Conservation (phyloP, 2,329 filamentous ascomycete species). For the Verruconis gallopava region DNA sequence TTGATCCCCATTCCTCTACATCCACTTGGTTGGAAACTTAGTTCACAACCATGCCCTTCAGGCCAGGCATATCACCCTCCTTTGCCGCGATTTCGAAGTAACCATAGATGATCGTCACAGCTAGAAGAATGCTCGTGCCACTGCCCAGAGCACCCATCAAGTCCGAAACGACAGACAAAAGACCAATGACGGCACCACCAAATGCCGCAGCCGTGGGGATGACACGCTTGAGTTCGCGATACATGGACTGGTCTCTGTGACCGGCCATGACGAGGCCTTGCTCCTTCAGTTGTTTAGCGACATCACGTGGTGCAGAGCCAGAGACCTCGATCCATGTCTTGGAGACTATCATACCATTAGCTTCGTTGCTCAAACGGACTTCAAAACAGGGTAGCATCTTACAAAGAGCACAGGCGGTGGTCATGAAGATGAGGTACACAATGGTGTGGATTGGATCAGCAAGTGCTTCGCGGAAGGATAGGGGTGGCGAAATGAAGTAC, state of each 20-base stretch:
- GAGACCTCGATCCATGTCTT: slow-evolving; percentile 99
- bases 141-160: slow-evolving; percentile 91
- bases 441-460: slow-evolving; percentile 94
- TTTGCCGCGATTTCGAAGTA: slow-evolving; percentile 99
- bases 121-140: slow-evolving; percentile 93
- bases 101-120: slow-evolving; percentile 98
- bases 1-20: no score
- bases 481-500: slow-evolving; percentile 98
- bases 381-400: no score
- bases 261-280: slow-evolving; percentile 99
- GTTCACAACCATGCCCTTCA: slow-evolving; percentile 53
- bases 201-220: slow-evolving; percentile 97
- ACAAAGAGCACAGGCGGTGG: slow-evolving; percentile 88
- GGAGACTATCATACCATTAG: no score
- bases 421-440: slow-evolving; percentile 95
- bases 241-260: slow-evolving; percentile 99
- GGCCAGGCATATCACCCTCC: slow-evolving; percentile 82
- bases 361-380: no score
- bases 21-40: slow-evolving; percentile 17
- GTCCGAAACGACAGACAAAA: slow-evolving; percentile 87
- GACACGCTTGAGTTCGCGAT: slow-evolving; percentile 98
- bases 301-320: slow-evolving; percentile 90
- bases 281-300: slow-evolving; percentile 99
- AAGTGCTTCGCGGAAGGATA: slow-evolving; percentile 95
- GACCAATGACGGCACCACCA: slow-evolving; percentile 97